Conservation (phyloP, 805 yeast species). For the Scheffersomyces stipitis region DNA sequence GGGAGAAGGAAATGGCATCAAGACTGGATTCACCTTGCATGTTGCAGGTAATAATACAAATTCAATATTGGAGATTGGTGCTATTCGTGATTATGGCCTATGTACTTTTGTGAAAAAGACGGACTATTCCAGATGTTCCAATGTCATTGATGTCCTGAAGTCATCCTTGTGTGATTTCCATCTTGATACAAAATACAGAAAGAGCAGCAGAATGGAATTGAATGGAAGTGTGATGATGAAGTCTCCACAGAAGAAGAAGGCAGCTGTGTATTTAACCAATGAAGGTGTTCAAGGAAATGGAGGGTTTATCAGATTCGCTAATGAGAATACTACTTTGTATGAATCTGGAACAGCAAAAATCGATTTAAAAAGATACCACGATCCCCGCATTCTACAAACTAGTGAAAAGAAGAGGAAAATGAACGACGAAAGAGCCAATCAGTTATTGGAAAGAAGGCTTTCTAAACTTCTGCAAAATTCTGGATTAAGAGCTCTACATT, state of each 20-base stretch:
- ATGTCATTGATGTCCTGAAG: conserved; percentile 56
- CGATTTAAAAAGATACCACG: conserved; percentile 39
- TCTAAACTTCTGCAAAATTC: conserved; percentile 18
- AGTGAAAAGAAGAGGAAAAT: conserved; percentile 33
- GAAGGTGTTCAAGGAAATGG: conserved; percentile 13
- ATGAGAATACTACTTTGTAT: conserved; percentile 9
- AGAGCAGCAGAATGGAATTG: conserved; percentile 74
- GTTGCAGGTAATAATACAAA: conserved; percentile 47
- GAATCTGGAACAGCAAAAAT: conserved; percentile 10
- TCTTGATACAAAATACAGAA: conserved; percentile 54
- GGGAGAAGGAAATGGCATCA: conserved; percentile 18
- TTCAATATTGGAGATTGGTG: conserved; percentile 71
- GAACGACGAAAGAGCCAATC: conserved; percentile 28
- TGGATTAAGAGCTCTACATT: conserved; percentile 19
- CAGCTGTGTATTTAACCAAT: conserved; percentile 40
- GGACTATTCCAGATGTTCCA: conserved; percentile 54
- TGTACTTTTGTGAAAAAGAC: conserved; percentile 53
- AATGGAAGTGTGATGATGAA: conserved; percentile 58
- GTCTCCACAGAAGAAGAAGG: conserved; percentile 47
- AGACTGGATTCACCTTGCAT: conserved; percentile 50
- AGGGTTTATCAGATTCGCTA: conserved; percentile 9
- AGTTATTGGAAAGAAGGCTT: conserved; percentile 37
- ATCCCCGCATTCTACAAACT: conserved; percentile 45
- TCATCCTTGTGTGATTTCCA: conserved; percentile 72
- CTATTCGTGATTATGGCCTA: conserved; percentile 61